These are phyloP conservation scores for Helminthosporium solani DNA, from an alignment of 2,329 filamentous ascomycete species.

Conservation along the genomic window DNA sequence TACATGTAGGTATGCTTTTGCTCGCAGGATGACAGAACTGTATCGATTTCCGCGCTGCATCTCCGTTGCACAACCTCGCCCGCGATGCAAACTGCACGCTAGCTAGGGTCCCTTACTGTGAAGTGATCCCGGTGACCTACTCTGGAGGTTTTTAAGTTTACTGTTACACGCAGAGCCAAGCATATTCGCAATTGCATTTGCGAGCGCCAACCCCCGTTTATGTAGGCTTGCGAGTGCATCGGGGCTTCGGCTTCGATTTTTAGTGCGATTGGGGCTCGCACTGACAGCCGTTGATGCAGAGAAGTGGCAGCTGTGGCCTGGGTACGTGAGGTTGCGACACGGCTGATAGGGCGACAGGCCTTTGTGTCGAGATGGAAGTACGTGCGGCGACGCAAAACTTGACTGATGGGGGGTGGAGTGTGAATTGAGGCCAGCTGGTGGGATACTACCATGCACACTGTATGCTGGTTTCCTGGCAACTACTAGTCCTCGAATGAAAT, in stretches of 20 bases:
- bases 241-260: not conserved
- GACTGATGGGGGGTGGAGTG: too few species aligned
- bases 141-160: not conserved
- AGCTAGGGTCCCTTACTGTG: not conserved
- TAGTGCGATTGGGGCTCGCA: not conserved
- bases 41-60: too few species aligned
- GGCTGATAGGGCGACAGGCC: too few species aligned
- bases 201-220: not conserved
- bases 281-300: slow-evolving; percentile 1
- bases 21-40: too few species aligned
- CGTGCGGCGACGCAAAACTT: too few species aligned
- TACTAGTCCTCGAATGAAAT: not conserved
- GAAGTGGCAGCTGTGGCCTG: not conserved
- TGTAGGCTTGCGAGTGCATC: not conserved
- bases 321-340: too few species aligned
- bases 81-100: too few species aligned
- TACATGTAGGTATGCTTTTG: too few species aligned
- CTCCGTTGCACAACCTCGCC: too few species aligned
- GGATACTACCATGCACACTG: not conserved
- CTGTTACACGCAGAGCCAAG: not conserved
- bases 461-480: not conserved
- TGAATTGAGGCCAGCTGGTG: too few species aligned
- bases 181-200: not conserved
- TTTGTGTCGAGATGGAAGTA: too few species aligned
- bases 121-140: not conserved